Base-by-base conservation (phyloP, 306 rosid genomes). In the cucumber (Cucumis sativus) region DNA sequence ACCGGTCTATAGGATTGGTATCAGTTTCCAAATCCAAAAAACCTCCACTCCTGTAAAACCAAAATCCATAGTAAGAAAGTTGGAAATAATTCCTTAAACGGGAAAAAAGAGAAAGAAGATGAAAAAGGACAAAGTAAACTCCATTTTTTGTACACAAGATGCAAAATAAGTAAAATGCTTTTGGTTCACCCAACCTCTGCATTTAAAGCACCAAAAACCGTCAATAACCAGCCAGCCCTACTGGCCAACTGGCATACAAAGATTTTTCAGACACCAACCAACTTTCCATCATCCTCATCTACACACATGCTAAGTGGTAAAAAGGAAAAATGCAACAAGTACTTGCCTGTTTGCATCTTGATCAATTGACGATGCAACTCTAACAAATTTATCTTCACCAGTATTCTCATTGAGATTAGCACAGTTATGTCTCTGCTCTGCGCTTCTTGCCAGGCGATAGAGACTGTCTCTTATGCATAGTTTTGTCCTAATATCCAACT, bases 391-490 rank as follows among this genome's bases (percentile, higher is more conserved):
- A 77, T 80, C 82, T 71, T 89, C 97, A 64, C 87, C 86, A 75
- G 67, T 56, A 74, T 74, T 83, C 74, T 78, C 80, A 59, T 82
- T 82, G 55, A 80, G 11, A 25, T 72, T 75, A 1, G 83, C 84
- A 83, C 83, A 80, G 64, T 81, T 84, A 87, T 86, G 88, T 80
- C 97, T 88, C 84, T 86, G 92, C 62, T 92, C 93, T 13, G 97
- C 96, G 85, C 97, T 92, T 87, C 88, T 90, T 63, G 97, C 96
- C 88, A 92, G 82, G 60, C 97, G 97, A 87, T 90, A 92, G 62
- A 92, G 83, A 87, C 97, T 90, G 66, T 92, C 97, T 83, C 96
- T 86, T 84, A 92, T 90, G 90, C 96, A 92, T 61, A 90, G 80
- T 79, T 92, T 92, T 66, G 93, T 90, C 84, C 83, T 82, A 59